These are phyloP conservation scores for Omphalotus guepiniiformis DNA, from an alignment of 768 basidiomycete genomes.

Conservation along the genomic window DNA sequence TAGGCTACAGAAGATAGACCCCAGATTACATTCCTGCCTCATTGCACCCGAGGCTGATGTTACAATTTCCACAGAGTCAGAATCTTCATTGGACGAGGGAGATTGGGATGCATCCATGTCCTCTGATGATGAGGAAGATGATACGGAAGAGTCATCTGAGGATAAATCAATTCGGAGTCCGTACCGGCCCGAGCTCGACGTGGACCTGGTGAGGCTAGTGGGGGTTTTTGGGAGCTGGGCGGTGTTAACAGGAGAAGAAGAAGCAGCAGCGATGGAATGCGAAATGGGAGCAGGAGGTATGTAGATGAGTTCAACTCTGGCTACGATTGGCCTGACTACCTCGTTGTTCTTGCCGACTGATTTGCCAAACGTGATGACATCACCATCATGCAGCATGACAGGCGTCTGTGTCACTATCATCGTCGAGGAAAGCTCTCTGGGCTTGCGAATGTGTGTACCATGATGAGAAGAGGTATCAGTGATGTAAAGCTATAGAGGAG, in stretches of 20 bases:
- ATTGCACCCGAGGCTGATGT: neutral
- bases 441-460: constrained; percentile 63
- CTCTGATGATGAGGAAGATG: constrained; percentile 6
- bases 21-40: no score
- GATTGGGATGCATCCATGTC: neutral
- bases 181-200: constrained; percentile 9
- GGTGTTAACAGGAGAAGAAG: constrained; percentile 5
- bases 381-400: constrained; percentile 58
- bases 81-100: constrained; percentile 1
- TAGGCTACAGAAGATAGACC: no score
- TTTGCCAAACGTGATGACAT: constrained; percentile 75
- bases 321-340: constrained; percentile 59
- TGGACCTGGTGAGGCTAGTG: neutral
- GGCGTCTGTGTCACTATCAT: constrained; percentile 53
- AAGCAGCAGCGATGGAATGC: no score
- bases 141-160: constrained; percentile 5
- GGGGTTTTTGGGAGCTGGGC: neutral
- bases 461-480: constrained; percentile 73
- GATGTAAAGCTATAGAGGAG: constrained; percentile 54
- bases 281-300: constrained; percentile 15
- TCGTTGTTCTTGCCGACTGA: constrained; percentile 59
- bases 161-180: constrained; percentile 1
- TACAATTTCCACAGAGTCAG: constrained; percentile 5
- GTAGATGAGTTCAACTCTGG: constrained; percentile 53
- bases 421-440: constrained; percentile 44